Base-by-base conservation (phyloP, 768 basidiomycete species). In the Leccinum subgranulosum region DNA sequence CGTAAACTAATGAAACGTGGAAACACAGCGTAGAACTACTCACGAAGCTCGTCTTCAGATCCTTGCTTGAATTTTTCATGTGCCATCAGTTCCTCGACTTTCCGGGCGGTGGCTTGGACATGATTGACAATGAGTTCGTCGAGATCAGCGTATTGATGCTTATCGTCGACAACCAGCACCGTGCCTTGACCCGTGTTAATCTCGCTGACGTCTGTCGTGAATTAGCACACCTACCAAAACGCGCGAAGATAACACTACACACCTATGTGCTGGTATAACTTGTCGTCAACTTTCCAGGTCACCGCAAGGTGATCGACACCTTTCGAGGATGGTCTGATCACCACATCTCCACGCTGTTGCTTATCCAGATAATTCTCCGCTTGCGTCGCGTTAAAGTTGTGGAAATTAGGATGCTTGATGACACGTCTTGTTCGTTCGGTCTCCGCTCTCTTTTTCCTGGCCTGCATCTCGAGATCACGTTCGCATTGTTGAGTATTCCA, bases 221-320 rank as follows among this genome's bases (percentile, higher is more conserved):
- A 59, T 62, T n/a, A 66, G 61, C 19, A 19, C 34, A 46, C 49
- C 23, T 7, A 15, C 19, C 28, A 6, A 61, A 49, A 55, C 15
- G 25, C 27, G 43, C n/a, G 6, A 36, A 19, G n/a, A 21, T 48
- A 36, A 19, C 19, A 41, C 2, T 33, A 66, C 88, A 51, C 67
- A 94, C 94, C 94, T 57, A 99, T 90, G 69, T 99, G 97, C 69
- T 98, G 97, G 73, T 91, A 98, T 27, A 99, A 76, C 58, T 87
- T 91, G 57, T 97, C 90, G 61, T 95, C 96, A 2, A 99, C 94
- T 75, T 98, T 99, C 97, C 97, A 99, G 0, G 97, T 99, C 10
- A 99, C 90, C 46, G 96, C 96, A 36, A 99, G 79, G 75, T 98
- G 97, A 65, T 97, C 84, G 36, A 81, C 76, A 14, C 96, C 96